Evolutionary conservation across 169 alveolate species (phyloP).

Genomic region (Cystoisospora suis): DNA sequence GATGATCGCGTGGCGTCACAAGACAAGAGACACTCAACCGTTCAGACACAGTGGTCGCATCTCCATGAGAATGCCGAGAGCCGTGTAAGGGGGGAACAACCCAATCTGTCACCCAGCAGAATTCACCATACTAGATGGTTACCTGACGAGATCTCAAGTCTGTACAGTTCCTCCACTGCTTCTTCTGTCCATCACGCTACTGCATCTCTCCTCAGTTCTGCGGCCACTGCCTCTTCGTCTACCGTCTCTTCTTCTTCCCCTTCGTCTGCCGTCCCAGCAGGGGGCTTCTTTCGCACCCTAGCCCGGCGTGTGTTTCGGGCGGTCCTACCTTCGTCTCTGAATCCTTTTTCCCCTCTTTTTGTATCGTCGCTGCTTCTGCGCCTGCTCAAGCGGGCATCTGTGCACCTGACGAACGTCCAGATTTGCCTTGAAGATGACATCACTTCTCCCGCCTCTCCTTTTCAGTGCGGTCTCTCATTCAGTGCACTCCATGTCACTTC

Average conservation of each 20-base stretch:
- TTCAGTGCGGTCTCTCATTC: slow-evolving; percentile 13
- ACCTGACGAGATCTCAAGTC: no score
- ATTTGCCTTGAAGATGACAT: neutral
- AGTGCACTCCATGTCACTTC: neutral
- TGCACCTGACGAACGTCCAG: slow-evolving; percentile 3
- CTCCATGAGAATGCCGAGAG: no score
- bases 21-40: no score
- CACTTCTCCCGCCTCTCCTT: neutral
- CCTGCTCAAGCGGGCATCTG: slow-evolving; percentile 6
- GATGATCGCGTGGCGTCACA: no score
- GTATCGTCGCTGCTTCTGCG: neutral
- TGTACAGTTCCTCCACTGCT: no score
- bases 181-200: no score
- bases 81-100: no score
- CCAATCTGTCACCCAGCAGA: no score
- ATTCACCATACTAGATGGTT: no score
- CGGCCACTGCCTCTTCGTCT: neutral
- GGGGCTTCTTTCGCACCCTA: neutral
- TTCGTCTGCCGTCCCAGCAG: neutral
- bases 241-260: neutral
- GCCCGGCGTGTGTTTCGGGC: neutral
- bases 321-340: neutral
- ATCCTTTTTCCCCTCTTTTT: neutral
- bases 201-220: no score
- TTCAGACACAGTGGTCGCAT: no score